Evolutionary conservation across 306 rosid genomes (phyloP), one percentile per base, ranked within the genome.

Genomic region (Potentilla sterilis): DNA sequence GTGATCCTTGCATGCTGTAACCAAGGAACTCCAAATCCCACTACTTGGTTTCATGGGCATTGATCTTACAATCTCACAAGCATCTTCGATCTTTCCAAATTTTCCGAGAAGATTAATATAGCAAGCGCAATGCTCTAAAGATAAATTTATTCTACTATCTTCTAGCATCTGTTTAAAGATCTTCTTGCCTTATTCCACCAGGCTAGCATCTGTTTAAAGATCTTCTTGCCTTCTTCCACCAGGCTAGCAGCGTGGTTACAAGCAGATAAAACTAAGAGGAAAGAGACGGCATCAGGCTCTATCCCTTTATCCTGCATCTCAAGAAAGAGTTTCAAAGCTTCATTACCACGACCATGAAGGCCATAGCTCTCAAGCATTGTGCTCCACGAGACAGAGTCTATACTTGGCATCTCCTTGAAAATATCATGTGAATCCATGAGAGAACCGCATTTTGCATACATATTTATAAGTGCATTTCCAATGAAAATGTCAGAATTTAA

Each of bases 391-490:
- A 86, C 67, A n/a, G 65, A 82, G 77, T 87, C 96, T 84, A 42
- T 84, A 41, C 34, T 81, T 0, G 79, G 81, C 87, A 81, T 88
- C 81, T 88, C 91, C 46, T 52, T 71, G 81, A 90, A 88, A 54
- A 82, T 58, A 78, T 83, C 81, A 34, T 0, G 70, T 15, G 91
- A 84, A 75, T 75, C 80, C 18, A 73, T 63, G 22, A 90, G 61
- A 78, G 77, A 80, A 55, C 96, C 90, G 71, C 90, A 88, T 75
- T 90, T 87, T 32, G 91, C 93, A 79, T 90, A 90, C 96, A 90
- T 87, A 42, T 88, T 78, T 47, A 85, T 82, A 35, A 90, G 90
- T 28, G 93, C 87, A 72, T 90, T 90, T 0, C 88, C 85, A 28
- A 87, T 82, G 73, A 48, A 84, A 84, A 77, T 77, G 76, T 70